These are phyloP conservation scores for Phycomyces nitens DNA, from an alignment of 192 early-diverging fungal genomes.

Conservation along the genomic window DNA sequence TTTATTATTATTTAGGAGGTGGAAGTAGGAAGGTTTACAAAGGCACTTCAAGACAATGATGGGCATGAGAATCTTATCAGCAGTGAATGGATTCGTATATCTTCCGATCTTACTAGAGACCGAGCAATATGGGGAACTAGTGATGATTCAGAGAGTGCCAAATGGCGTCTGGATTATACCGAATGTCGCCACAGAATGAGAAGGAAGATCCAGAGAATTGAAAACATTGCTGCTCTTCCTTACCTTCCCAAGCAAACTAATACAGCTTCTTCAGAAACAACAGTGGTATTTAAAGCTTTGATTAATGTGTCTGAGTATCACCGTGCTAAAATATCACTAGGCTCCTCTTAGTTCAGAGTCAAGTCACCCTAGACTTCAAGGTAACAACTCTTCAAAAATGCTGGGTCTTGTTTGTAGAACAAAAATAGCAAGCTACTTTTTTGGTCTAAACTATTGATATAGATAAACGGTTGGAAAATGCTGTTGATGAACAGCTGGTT, in stretches of 20 bases:
- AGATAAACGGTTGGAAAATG: background rate
- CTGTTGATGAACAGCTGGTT: constrained; percentile 25
- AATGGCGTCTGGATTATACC: constrained; percentile 59
- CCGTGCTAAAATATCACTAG: no score
- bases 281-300: background rate
- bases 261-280: background rate
- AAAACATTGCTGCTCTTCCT: constrained; percentile 22
- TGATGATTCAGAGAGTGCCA: constrained; percentile 13
- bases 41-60: constrained; percentile 56
- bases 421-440: no score
- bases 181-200: constrained; percentile 52
- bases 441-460: no score
- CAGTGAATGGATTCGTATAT: constrained; percentile 57
- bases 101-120: constrained; percentile 51
- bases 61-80: constrained; percentile 55
- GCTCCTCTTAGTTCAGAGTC: no score
- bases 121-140: constrained; percentile 61
- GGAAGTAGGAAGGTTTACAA: constrained; percentile 52
- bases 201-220: constrained; percentile 48
- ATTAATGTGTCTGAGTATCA: no score
- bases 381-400: no score
- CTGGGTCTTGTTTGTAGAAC: no score
- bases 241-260: constrained; percentile 39
- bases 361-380: no score
- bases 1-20: constrained; percentile 43